A percentile compares a stretch with the other conserved stretches of the same genome.
phyloP scores from a whole-genome alignment of 1,139 yeast genomes.

The Debaryomyces robertsiae region DNA sequence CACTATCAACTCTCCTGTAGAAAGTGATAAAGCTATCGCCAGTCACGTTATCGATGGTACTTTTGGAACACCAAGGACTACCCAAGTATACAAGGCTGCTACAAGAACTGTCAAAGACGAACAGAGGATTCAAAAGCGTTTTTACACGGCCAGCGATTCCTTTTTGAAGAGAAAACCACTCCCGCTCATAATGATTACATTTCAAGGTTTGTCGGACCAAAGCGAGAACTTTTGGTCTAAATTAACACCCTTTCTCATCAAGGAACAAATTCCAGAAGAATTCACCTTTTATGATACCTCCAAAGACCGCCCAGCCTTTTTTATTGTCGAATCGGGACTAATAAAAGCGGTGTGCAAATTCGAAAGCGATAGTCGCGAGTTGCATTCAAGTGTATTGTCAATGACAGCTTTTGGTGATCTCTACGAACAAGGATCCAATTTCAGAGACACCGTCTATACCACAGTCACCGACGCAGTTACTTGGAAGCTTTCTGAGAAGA shows the following conservation, averaged over 20 bases:
- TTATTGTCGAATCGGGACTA: constrained; percentile 79
- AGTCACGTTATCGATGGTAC: constrained; percentile 18
- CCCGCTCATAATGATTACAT: constrained; percentile 67
- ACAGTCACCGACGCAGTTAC: constrained; percentile 59
- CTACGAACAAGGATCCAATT: constrained; percentile 33
- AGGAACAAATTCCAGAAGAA: constrained; percentile 51
- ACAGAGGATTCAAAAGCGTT: constrained; percentile 37
- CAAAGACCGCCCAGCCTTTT: constrained; percentile 50
- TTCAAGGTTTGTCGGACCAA: constrained; percentile 64
- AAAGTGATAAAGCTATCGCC: constrained; percentile 15
- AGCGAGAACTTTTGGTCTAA: constrained; percentile 68
- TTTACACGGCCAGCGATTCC: constrained; percentile 28
- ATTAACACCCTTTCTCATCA: constrained; percentile 54
- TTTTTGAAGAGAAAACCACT: constrained; percentile 59
- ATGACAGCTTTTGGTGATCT: constrained; percentile 88
- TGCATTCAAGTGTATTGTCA: constrained; percentile 81
- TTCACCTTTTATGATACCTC: constrained; percentile 51
- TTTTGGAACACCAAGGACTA: constrained; percentile 65
- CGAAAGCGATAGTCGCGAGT: constrained; percentile 56
- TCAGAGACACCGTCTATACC: constrained; percentile 48
- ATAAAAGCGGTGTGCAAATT: constrained; percentile 61
- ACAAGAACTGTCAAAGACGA: constrained; percentile 51
- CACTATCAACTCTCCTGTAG: constrained; percentile 1
- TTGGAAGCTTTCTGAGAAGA: constrained; percentile 65
- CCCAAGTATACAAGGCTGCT: constrained; percentile 65